Evolutionary conservation across 1,139 yeast genomes (phyloP).

Genomic region (Schwanniomyces etchellsii): DNA sequence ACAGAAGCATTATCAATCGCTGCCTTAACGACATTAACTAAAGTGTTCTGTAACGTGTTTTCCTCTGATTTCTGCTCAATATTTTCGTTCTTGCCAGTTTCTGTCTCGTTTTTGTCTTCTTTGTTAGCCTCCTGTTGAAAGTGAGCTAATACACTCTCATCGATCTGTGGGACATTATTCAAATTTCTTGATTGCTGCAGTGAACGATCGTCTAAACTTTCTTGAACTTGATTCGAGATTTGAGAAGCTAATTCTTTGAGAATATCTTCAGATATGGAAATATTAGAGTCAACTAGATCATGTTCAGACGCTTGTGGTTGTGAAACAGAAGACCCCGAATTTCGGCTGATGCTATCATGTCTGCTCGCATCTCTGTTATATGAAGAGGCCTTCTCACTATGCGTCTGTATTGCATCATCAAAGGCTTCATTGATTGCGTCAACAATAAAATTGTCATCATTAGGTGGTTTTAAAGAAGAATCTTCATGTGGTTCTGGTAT

Average conservation of each 20-base stretch:
- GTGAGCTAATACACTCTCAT: constrained; percentile 34
- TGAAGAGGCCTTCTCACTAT: not conserved
- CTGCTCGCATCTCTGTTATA: too few relatives aligned
- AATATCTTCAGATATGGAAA: constrained; percentile 16
- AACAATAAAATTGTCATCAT: constrained; percentile 3
- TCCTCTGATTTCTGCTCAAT: constrained; percentile 4
- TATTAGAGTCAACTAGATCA: constrained; percentile 3
- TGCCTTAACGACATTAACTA: constrained; percentile 21
- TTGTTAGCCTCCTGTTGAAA: constrained; percentile 32
- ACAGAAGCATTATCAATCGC: constrained; percentile 12
- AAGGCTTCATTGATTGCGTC: not conserved
- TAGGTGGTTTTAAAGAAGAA: constrained; percentile 6
- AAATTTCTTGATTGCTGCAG: constrained; percentile 17
- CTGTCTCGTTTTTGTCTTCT: constrained; percentile 11
- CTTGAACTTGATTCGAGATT: constrained; percentile 30
- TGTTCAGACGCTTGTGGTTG: constrained; percentile 6
- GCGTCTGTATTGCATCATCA: constrained; percentile 1
- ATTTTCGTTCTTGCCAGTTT: constrained; percentile 1
- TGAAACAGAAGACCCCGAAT: constrained; percentile 4
- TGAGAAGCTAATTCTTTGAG: constrained; percentile 29
- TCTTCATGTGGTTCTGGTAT: not conserved
- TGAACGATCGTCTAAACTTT: too few relatives aligned
- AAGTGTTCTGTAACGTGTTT: constrained; percentile 17
- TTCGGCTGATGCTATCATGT: too few relatives aligned
- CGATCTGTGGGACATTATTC: constrained; percentile 27